phyloP scores from a whole-genome alignment of 2,329 filamentous ascomycete species.

The Penicillium sp. region DNA sequence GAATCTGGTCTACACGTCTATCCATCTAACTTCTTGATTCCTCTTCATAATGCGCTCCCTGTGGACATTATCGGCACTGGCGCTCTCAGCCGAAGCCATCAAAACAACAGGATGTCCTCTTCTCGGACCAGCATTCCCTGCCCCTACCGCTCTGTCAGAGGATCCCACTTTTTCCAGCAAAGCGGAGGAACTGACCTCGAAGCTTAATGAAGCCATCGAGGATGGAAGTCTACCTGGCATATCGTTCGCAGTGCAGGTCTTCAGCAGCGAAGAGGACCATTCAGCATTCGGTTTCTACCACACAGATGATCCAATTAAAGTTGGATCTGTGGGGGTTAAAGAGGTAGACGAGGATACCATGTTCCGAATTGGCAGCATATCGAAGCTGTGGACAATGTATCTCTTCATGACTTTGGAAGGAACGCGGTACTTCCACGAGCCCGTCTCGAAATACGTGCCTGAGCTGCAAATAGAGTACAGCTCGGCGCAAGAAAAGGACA shows the following conservation, averaged over 20 bases:
- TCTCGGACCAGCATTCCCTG: slow-evolving; percentile 6
- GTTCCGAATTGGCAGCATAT: slow-evolving; percentile 39
- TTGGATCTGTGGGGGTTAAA: slow-evolving; percentile 25
- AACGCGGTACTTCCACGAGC: slow-evolving; percentile 15
- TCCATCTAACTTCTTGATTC: neutral
- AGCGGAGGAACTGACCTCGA: neutral
- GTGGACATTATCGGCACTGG: neutral
- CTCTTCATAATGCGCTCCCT: neutral
- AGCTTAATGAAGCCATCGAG: slow-evolving; percentile 1
- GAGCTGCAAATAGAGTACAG: slow-evolving; percentile 12
- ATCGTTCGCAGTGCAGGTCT: slow-evolving; percentile 36
- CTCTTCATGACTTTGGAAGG: slow-evolving; percentile 26
- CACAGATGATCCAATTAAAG: slow-evolving; percentile 25
- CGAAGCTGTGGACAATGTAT: slow-evolving; percentile 38
- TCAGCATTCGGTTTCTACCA: slow-evolving; percentile 24
- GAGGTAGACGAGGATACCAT: slow-evolving; percentile 36
- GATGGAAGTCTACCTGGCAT: slow-evolving; percentile 14
- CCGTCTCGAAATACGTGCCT: slow-evolving; percentile 21
- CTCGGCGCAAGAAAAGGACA: neutral
- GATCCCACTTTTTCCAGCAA: neutral
- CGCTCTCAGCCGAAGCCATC: neutral
- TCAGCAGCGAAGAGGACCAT: slow-evolving; percentile 28
- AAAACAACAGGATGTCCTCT: slow-evolving; percentile 3
- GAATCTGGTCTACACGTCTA: neutral
- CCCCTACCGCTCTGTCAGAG: slow-evolving; percentile 2